Evolutionary conservation across 2,329 filamentous ascomycete genomes (phyloP), one percentile per base, ranked within the genome.

Genomic region (Magnaporthales sp.): DNA sequence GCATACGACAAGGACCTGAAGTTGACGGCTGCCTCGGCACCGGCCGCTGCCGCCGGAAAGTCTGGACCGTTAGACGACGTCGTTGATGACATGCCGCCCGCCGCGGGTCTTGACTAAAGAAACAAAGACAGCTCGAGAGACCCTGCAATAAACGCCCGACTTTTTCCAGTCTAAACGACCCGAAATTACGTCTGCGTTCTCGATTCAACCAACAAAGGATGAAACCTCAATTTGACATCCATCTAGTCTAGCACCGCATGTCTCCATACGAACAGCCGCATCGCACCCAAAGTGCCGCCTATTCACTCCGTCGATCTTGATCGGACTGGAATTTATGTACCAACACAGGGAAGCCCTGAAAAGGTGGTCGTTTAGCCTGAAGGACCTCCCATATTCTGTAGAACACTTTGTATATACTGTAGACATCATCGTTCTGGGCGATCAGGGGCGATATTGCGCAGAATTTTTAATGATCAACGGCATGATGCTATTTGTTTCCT

Each of bases 1-100:
- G 94, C 93, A 70, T 88, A 93, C 78, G 95, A 98, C 80, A 86
- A 90, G 70, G 87, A 82, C 70, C 81, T 92, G 71, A 86, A 89
- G 71, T 83, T 91, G 31, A 27, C 56, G 56, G 24, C 56, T 8
- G 24, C 56, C 56, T 60, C 56, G 56, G 64, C 30, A 3, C 31
- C 56, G 13, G 22, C 64, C 29, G 22, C 46, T 8, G 51, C 51
- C 51, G 51, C 51, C 26, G 27, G 51, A 9, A 60, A 60, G 56
- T 19, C 56, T 27, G 56, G 56, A 3, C 56, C 56, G 56, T 60
- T 60, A 60, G 56, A 60, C 26, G 56, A 60, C 13, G 56, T 27
- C 24, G 24, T 60, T 13, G 68, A 66, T 70, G 80, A 81, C 76
- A 74, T 83, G 67, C 75, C 77, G 66, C 82, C 83, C 69, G 80